A percentile compares a stretch with the other conserved stretches of the same genome.
Evolutionary conservation across 108 stramenopile genomes (phyloP).

Genomic region (Conticribra weissflogii): DNA sequence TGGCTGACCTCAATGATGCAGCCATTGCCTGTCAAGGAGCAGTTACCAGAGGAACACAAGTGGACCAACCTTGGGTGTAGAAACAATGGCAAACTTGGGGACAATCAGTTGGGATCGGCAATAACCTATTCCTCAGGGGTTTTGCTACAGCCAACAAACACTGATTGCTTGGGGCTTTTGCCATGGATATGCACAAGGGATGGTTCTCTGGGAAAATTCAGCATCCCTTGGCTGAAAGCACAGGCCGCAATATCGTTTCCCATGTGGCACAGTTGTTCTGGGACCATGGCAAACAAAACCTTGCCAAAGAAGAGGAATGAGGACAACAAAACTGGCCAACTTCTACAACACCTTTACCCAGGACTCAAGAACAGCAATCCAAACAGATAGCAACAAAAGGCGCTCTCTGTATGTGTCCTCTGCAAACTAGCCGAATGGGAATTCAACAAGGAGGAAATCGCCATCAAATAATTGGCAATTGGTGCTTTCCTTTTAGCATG

Average conservation of each 20-base stretch:
- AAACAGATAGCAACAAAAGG: too few relatives aligned
- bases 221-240: not conserved
- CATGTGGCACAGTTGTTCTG: too few relatives aligned
- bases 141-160: not conserved
- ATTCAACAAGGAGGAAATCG: not conserved
- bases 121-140: too few relatives aligned
- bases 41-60: conserved; percentile 16
- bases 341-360: too few relatives aligned
- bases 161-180: conserved; percentile 13
- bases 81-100: too few relatives aligned
- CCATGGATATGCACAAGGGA: conserved; percentile 12
- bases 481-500: conserved; percentile 3
- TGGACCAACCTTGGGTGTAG: conserved; percentile 19
- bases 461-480: not conserved
- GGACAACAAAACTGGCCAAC: too few relatives aligned
- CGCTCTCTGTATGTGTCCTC: not conserved
- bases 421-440: not conserved
- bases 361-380: conserved; percentile 14
- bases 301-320: too few relatives aligned
- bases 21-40: conserved; percentile 14
- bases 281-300: too few relatives aligned
- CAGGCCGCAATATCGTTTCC: too few relatives aligned
- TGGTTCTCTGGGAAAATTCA: conserved; percentile 1
- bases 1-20: too few relatives aligned
- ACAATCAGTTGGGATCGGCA: too few relatives aligned